A percentile compares a stretch with the other conserved stretches of the same genome.
These are phyloP conservation scores for Aspergillus niger DNA, from an alignment of 2,329 filamentous ascomycete species.

Conservation along the genomic window DNA sequence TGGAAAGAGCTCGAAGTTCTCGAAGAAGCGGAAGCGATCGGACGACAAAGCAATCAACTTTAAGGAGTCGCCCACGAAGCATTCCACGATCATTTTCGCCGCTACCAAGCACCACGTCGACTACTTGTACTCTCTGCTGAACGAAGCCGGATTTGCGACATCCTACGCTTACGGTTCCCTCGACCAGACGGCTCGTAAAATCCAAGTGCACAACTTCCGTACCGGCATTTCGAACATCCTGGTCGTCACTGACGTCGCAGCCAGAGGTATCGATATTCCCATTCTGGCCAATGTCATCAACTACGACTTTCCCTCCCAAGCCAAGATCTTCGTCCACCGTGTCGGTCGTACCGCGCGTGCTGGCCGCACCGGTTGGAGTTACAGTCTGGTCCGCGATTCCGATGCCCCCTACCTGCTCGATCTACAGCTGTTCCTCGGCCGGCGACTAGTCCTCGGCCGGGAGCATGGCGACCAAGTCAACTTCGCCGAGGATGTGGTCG, in stretches of 20 bases:
- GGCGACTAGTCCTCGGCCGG: conserved; percentile 75
- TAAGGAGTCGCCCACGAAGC: conserved; percentile 74
- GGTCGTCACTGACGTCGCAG: conserved; percentile 94
- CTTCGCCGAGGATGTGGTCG: conserved; percentile 79
- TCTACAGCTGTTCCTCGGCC: conserved; percentile 90
- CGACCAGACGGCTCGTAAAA: conserved; percentile 89
- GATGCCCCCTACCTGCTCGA: conserved; percentile 93
- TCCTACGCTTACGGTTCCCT: conserved; percentile 94
- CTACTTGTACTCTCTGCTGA: conserved; percentile 81
- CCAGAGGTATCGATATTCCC: conserved; percentile 96
- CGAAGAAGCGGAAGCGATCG: conserved; percentile 49
- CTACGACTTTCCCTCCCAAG: conserved; percentile 95
- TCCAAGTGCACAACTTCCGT: conserved; percentile 89
- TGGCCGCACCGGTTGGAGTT: conserved; percentile 89
- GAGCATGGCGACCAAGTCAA: conserved; percentile 62
- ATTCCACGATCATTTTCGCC: conserved; percentile 93
- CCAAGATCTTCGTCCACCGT: conserved; percentile 94
- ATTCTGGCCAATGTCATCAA: conserved; percentile 96
- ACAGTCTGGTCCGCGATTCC: conserved; percentile 83
- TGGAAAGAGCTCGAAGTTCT: conserved; percentile 40
- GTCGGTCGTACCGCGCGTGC: conserved; percentile 95
- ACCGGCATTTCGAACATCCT: conserved; percentile 82
- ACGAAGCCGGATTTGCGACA: conserved; percentile 77
- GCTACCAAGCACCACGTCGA: conserved; percentile 98
- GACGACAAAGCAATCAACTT: conserved; percentile 51